Conservation (phyloP, 345 rosid genomes). For the Populus ilicifolia region DNA sequence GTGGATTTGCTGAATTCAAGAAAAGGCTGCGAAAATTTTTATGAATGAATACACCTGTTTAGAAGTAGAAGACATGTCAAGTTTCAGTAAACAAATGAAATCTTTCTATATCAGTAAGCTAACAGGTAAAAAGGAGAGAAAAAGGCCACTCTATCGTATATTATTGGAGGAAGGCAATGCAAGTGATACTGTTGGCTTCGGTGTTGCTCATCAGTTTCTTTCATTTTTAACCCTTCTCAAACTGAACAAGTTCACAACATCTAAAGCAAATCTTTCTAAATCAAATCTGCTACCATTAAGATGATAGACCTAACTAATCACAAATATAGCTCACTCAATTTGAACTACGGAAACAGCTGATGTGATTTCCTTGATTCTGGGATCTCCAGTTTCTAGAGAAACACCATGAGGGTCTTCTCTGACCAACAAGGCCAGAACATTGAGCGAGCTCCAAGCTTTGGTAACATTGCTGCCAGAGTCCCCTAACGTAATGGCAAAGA, state of each 20-base stretch:
- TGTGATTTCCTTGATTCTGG: conserved; percentile 55
- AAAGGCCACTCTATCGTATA: neutral
- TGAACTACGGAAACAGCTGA: conserved; percentile 53
- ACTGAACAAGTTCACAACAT: neutral
- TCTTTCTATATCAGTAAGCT: neutral
- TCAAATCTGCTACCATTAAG: neutral
- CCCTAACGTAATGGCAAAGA: conserved; percentile 71
- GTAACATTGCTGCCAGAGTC: conserved; percentile 52
- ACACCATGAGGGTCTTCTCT: conserved; percentile 90
- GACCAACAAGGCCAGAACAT: conserved; percentile 79
- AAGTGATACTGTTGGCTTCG: neutral
- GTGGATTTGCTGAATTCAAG: too few species aligned
- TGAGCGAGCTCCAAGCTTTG: conserved; percentile 64
- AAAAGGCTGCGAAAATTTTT: too few species aligned
- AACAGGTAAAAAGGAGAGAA: neutral
- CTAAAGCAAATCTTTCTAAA: neutral
- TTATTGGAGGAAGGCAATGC: neutral
- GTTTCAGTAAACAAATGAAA: neutral
- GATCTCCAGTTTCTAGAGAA: conserved; percentile 73
- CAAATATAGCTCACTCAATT: conserved; percentile 35
- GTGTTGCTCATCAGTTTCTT: neutral
- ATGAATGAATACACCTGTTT: too few species aligned
- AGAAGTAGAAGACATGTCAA: too few species aligned
- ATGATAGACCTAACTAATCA: neutral
- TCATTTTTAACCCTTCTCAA: neutral